Conservation (phyloP, 129 eudicot species). For the Escallonia herrerae region DNA sequence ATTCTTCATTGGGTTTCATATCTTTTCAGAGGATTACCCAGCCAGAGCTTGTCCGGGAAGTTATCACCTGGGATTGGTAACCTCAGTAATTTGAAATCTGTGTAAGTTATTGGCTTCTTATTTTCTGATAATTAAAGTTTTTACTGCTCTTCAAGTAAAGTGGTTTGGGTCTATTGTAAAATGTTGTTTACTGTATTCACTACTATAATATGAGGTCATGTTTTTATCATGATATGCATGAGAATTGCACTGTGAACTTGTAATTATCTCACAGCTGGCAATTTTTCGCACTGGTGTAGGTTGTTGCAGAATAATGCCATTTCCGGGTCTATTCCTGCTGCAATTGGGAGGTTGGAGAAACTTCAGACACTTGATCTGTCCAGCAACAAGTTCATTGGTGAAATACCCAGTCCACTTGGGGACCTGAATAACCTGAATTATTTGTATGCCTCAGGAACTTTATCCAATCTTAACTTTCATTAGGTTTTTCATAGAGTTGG, state of each 20-base stretch:
- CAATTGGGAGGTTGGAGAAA: constrained; percentile 69
- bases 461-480: neutral
- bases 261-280: neutral
- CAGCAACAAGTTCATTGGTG: constrained; percentile 64
- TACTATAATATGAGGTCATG: neutral
- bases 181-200: constrained; percentile 1
- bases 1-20: neutral
- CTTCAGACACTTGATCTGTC: constrained; percentile 94
- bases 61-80: constrained; percentile 82
- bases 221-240: neutral
- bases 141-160: too few species aligned
- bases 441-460: constrained; percentile 48
- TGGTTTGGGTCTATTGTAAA: too few species aligned
- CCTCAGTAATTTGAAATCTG: constrained; percentile 72
- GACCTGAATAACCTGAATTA: constrained; percentile 60
- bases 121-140: neutral
- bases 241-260: neutral
- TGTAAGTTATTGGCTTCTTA: constrained; percentile 35
- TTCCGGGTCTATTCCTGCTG: constrained; percentile 61
- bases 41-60: constrained; percentile 71
- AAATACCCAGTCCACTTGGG: constrained; percentile 69
- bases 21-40: constrained; percentile 66
- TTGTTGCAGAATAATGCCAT: constrained; percentile 81
- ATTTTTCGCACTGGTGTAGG: constrained; percentile 29
- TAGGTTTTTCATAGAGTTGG: neutral